Evolutionary conservation across 768 basidiomycete genomes (phyloP).

Genomic region (Lactifluus hygrophoroides): DNA sequence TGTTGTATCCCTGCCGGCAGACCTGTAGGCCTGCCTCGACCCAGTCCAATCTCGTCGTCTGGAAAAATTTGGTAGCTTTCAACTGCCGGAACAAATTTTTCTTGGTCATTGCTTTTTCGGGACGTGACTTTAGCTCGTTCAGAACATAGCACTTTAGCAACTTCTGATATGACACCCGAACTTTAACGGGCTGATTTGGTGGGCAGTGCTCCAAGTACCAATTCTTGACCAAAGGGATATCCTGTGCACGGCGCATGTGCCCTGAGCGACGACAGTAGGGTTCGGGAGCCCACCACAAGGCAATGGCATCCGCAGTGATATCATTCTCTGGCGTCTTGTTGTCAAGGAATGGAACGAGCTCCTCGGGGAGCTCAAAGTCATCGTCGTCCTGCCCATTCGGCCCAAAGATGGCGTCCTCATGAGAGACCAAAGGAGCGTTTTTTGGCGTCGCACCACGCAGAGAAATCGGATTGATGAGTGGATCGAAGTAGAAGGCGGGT

Average conservation of each 20-base stretch:
- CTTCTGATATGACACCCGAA: slow-evolving; percentile 98
- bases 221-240: slow-evolving; percentile 92
- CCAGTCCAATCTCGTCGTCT: slow-evolving; percentile 96
- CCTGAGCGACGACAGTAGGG: slow-evolving; percentile 92
- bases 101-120: slow-evolving; percentile 97
- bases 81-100: slow-evolving; percentile 93
- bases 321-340: slow-evolving; percentile 79
- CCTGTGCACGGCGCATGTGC: slow-evolving; percentile 88
- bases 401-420: slow-evolving; percentile 91
- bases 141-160: slow-evolving; percentile 91
- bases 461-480: slow-evolving; percentile 96
- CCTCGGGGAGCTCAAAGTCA: slow-evolving; percentile 77
- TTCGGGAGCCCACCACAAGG: slow-evolving; percentile 97
- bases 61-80: slow-evolving; percentile 99
- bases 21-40: slow-evolving; percentile 98
- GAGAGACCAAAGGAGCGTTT: slow-evolving; percentile 71
- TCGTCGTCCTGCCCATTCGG: slow-evolving; percentile 80
- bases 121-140: slow-evolving; percentile 82
- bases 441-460: slow-evolving; percentile 79
- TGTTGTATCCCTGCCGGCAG: slow-evolving; percentile 98
- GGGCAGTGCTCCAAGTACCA: slow-evolving; percentile 99
- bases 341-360: slow-evolving; percentile 70
- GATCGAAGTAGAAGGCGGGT: slow-evolving; percentile 98
- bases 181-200: slow-evolving; percentile 92
- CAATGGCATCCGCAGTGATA: slow-evolving; percentile 92